Conservation (phyloP, 768 basidiomycete species). For the Cystofilobasidium ferigula region DNA sequence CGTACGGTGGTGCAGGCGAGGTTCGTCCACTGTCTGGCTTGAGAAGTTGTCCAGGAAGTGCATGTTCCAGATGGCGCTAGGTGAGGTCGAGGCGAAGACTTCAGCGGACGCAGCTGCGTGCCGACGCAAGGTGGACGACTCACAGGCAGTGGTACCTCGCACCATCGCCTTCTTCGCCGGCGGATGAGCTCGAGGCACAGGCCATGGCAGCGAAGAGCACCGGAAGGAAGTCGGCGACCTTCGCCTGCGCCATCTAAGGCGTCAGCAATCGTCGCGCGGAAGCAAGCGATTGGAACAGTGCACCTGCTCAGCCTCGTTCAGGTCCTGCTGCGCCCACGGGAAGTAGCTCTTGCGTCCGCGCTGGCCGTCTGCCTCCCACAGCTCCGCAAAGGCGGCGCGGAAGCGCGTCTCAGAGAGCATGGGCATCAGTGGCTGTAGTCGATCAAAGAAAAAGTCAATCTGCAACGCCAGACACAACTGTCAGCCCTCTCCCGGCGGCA, state of each 20-base stretch:
- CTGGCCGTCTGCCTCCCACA: background rate
- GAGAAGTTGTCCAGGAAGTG: background rate
- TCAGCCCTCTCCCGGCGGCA: no score
- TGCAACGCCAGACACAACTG: no score
- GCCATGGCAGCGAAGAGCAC: conserved; percentile 15
- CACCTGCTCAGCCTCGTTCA: background rate
- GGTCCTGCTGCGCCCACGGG: background rate
- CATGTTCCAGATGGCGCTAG: conserved; percentile 14
- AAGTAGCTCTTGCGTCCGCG: background rate
- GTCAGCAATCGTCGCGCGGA: background rate
- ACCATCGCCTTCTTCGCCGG: background rate
- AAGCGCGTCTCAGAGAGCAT: conserved; percentile 3
- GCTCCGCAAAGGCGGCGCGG: background rate
- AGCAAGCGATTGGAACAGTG: background rate
- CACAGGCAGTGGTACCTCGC: background rate
- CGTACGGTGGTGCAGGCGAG: conserved; percentile 8
- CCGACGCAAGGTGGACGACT: background rate
- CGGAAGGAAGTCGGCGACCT: conserved; percentile 3
- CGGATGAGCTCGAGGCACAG: conserved; percentile 1
- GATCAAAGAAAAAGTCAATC: conserved; percentile 13
- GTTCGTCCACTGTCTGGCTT: background rate
- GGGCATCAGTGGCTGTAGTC: conserved; percentile 13
- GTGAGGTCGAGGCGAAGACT: no score
- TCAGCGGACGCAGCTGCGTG: no score
- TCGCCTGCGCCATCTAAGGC: no score